These are phyloP conservation scores for Mycena capillaripes DNA, from an alignment of 768 basidiomycete species.

Conservation along the genomic window DNA sequence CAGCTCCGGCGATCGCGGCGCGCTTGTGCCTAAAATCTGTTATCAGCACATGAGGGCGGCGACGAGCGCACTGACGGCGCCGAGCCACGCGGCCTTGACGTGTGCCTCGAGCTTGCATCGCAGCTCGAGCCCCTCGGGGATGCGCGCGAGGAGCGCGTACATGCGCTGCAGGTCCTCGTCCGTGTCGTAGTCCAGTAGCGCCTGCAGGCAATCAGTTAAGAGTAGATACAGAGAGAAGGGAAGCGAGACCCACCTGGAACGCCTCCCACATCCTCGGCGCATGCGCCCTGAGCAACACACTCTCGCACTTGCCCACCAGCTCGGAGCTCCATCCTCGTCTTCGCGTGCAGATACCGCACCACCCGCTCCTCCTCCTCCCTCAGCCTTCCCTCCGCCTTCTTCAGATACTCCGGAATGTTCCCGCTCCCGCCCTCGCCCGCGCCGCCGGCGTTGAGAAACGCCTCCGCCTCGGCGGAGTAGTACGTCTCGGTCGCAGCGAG, in stretches of 20 bases:
- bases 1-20: conserved; percentile 90
- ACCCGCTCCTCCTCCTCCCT: conserved; percentile 96
- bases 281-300: conserved; percentile 90
- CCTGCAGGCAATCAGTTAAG: neutral
- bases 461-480: conserved; percentile 92
- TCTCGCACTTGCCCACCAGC: conserved; percentile 87
- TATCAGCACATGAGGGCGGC: conserved; percentile 40
- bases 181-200: conserved; percentile 91
- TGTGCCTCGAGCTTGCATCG: conserved; percentile 95
- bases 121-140: conserved; percentile 92
- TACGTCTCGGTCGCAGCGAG: conserved; percentile 90
- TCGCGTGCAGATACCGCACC: conserved; percentile 93
- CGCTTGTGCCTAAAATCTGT: conserved; percentile 16
- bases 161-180: conserved; percentile 95
- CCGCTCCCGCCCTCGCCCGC: conserved; percentile 80
- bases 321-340: conserved; percentile 90
- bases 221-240: neutral
- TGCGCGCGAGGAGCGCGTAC: conserved; percentile 93
- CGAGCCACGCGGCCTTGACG: conserved; percentile 90
- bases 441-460: conserved; percentile 68
- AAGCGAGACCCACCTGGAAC: conserved; percentile 70
- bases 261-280: conserved; percentile 90
- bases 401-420: conserved; percentile 90
- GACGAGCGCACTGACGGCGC: conserved; percentile 82
- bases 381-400: conserved; percentile 92